Percentiles rank a stretch among this genome's conserved stretches.
phyloP scores from a whole-genome alignment of 768 basidiomycete species.

The Boletus eberwhitei region DNA sequence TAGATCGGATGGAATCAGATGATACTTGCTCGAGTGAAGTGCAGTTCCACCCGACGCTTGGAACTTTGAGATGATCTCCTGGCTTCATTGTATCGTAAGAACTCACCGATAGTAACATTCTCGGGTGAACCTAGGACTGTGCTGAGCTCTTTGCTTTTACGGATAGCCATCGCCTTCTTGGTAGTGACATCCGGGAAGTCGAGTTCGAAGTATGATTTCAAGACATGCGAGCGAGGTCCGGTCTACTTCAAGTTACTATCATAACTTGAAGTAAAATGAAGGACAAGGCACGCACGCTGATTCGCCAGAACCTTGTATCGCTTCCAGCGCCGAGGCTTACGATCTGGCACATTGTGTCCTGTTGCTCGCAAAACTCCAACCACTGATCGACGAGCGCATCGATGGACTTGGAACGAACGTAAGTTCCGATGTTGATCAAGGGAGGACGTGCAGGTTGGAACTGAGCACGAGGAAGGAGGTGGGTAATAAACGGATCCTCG shows the following conservation, averaged over 20 bases:
- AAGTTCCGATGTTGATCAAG: conserved; percentile 94
- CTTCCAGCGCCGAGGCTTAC: conserved; percentile 95
- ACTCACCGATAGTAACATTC: conserved; percentile 15
- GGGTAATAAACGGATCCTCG: conserved; percentile 65
- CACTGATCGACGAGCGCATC: conserved; percentile 73
- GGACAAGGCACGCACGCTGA: conserved; percentile 56
- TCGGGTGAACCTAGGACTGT: conserved; percentile 19
- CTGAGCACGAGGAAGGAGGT: conserved; percentile 67
- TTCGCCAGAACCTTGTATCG: conserved; percentile 92
- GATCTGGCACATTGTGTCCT: conserved; percentile 67
- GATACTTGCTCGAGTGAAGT: conserved; percentile 25
- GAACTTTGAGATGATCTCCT: background rate
- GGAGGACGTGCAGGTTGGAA: conserved; percentile 65
- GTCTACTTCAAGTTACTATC: conserved; percentile 42
- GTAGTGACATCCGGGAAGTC: conserved; percentile 87
- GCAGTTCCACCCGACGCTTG: conserved; percentile 37
- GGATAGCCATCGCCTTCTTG: conserved; percentile 79
- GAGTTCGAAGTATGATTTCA: conserved; percentile 76
- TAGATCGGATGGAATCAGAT: conserved; percentile 77
- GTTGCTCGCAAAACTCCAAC: conserved; percentile 43
- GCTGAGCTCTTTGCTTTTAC: conserved; percentile 51
- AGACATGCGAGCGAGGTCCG: conserved; percentile 44
- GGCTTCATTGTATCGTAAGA: background rate
- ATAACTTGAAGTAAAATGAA: conserved; percentile 6
- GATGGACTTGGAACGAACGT: conserved; percentile 76